These are phyloP conservation scores for Amphicarpaea edgeworthii DNA, from an alignment of 306 rosid species.

Conservation along the genomic window DNA sequence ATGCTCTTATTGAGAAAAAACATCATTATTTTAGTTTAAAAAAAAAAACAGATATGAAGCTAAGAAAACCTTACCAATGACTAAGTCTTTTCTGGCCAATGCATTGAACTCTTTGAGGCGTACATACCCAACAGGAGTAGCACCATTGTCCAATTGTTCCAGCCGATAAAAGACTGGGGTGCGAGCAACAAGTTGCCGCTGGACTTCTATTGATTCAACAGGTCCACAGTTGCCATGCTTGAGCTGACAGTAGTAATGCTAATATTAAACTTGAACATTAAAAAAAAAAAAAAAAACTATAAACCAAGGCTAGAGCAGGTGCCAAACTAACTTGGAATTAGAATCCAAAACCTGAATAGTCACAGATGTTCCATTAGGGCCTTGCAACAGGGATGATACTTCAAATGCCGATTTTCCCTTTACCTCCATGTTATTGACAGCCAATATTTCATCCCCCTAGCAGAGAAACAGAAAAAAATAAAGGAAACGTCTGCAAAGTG, in stretches of 20 bases:
- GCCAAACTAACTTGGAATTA: slow-evolving; percentile 55
- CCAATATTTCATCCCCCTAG: slow-evolving; percentile 93
- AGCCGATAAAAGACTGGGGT: slow-evolving; percentile 87
- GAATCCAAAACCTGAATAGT: slow-evolving; percentile 81
- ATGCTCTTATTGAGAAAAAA: slow-evolving; percentile 24
- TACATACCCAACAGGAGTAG: slow-evolving; percentile 77
- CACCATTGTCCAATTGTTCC: slow-evolving; percentile 73
- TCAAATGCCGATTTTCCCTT: slow-evolving; percentile 91
- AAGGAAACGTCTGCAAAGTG: neutral
- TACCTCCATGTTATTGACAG: slow-evolving; percentile 81
- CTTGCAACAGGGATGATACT: slow-evolving; percentile 86
- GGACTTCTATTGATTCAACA: slow-evolving; percentile 72
- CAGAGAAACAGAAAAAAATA: slow-evolving; percentile 32
- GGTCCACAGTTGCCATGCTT: slow-evolving; percentile 96
- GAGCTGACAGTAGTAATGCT: slow-evolving; percentile 61
- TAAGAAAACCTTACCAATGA: slow-evolving; percentile 64
- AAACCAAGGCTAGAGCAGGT: slow-evolving; percentile 43
- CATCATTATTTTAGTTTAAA: neutral
- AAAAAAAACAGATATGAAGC: neutral
- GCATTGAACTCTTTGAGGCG: slow-evolving; percentile 97
- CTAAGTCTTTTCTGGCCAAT: slow-evolving; percentile 91
- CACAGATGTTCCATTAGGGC: slow-evolving; percentile 90
- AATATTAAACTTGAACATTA: slow-evolving; percentile 44
- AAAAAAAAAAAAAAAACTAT: slow-evolving; percentile 28
- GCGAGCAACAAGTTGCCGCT: slow-evolving; percentile 90